Percentiles rank a stretch among this genome's conserved stretches.
These are phyloP conservation scores for Blastocladiella emersonii DNA, from an alignment of 371 early-diverging fungal genomes.

Conservation along the genomic window DNA sequence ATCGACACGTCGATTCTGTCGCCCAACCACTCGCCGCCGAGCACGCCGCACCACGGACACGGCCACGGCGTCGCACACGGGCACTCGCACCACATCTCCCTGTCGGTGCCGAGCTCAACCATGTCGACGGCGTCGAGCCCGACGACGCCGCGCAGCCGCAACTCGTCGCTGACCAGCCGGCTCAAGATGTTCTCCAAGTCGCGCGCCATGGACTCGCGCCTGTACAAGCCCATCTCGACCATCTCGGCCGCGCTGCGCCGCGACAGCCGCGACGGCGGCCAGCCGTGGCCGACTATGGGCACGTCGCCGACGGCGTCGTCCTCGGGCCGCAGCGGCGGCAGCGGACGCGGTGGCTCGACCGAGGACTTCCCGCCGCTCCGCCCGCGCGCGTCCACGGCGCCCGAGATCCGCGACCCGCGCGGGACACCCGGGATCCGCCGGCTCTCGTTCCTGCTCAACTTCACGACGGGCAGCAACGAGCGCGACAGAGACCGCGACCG, in stretches of 20 bases:
- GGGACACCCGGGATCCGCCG: neutral
- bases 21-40: neutral
- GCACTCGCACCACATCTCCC: no score
- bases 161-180: neutral
- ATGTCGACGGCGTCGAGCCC: no score
- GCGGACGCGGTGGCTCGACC: neutral
- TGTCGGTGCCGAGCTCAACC: no score
- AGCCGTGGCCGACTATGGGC: no score
- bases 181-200: conserved; percentile 6
- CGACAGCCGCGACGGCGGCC: neutral
- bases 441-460: neutral
- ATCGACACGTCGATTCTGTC: conserved; percentile 7
- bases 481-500: neutral
- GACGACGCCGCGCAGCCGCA: neutral
- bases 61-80: no score
- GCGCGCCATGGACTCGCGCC: conserved; percentile 8
- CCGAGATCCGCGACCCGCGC: neutral
- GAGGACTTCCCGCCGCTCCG: neutral
- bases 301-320: neutral
- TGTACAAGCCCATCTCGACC: conserved; percentile 7
- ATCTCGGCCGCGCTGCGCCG: neutral
- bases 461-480: neutral
- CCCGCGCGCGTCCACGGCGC: neutral
- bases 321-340: neutral
- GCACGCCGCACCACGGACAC: neutral